Evolutionary conservation across 179 eudicot species (phyloP).

Genomic region (Camellia oleifera): DNA sequence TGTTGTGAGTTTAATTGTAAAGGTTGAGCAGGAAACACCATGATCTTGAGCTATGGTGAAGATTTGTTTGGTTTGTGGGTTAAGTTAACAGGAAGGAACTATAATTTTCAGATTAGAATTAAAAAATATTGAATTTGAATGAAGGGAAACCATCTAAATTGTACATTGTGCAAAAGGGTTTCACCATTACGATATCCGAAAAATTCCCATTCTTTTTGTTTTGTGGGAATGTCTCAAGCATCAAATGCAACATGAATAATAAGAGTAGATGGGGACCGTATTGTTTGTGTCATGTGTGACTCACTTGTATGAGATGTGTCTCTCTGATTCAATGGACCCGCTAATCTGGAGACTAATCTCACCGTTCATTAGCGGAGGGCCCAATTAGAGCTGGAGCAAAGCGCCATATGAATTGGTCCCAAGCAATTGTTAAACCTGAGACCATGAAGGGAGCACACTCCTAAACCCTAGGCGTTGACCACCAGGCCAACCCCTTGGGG

Average conservation of each 20-base stretch:
- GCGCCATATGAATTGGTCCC: too few species aligned
- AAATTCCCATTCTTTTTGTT: too few species aligned
- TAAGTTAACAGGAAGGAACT: neutral
- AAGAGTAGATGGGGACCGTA: neutral
- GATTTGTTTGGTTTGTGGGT: neutral
- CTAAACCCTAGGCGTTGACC: too few species aligned
- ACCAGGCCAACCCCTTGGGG: too few species aligned
- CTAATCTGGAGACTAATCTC: too few species aligned
- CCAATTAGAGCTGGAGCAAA: too few species aligned
- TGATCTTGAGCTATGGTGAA: neutral
- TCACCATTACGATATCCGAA: neutral
- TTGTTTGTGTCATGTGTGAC: neutral
- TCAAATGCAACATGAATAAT: neutral
- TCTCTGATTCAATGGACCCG: neutral
- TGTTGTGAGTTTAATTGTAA: neutral
- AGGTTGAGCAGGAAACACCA: neutral
- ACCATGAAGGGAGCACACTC: too few species aligned
- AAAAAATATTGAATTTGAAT: neutral
- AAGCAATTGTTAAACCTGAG: too few species aligned
- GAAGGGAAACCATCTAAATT: neutral
- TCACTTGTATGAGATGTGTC: neutral
- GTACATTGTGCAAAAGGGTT: neutral
- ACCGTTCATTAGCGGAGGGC: too few species aligned
- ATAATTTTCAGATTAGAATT: neutral
- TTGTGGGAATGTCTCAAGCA: neutral